Evolutionary conservation across 257 asterid species (phyloP).

Genomic region (Coffea eugenioides): DNA sequence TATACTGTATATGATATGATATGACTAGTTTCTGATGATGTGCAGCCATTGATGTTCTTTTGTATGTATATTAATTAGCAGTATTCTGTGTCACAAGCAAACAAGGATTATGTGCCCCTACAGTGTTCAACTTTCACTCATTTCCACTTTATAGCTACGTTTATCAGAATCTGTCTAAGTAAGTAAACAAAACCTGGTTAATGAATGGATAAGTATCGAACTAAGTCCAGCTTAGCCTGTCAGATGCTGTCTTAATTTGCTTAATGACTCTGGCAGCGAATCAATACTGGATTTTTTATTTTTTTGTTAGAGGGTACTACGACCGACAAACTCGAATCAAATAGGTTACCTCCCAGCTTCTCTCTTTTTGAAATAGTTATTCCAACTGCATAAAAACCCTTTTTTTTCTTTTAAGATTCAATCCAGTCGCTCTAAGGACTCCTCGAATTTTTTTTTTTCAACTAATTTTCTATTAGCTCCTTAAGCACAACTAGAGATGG

Average conservation of each 20-base stretch:
- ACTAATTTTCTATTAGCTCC: no score
- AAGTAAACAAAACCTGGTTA: conserved; percentile 11
- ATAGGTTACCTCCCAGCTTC: not conserved
- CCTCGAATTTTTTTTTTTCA: no score
- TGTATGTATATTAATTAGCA: not conserved
- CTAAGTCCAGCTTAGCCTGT: conserved; percentile 27
- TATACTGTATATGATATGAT: not conserved
- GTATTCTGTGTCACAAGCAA: not conserved
- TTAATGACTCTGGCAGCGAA: conserved; percentile 4
- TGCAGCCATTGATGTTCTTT: conserved; percentile 9
- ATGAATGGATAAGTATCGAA: conserved; percentile 22
- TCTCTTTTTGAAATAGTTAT: not conserved
- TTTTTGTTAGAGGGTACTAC: conserved; percentile 9
- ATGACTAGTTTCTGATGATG: not conserved
- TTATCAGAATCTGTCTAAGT: conserved; percentile 41
- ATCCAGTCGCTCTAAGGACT: not conserved
- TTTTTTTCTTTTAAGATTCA: not conserved
- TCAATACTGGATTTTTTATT: conserved; percentile 11
- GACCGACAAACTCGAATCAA: conserved; percentile 19
- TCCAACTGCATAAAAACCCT: no score
- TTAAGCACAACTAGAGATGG: no score
- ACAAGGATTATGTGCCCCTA: conserved; percentile 22
- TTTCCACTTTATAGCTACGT: not conserved
- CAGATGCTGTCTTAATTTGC: conserved; percentile 44
- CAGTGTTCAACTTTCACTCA: conserved; percentile 13